These are phyloP conservation scores for Dryas octopetala DNA, from an alignment of 306 rosid species.

Conservation along the genomic window DNA sequence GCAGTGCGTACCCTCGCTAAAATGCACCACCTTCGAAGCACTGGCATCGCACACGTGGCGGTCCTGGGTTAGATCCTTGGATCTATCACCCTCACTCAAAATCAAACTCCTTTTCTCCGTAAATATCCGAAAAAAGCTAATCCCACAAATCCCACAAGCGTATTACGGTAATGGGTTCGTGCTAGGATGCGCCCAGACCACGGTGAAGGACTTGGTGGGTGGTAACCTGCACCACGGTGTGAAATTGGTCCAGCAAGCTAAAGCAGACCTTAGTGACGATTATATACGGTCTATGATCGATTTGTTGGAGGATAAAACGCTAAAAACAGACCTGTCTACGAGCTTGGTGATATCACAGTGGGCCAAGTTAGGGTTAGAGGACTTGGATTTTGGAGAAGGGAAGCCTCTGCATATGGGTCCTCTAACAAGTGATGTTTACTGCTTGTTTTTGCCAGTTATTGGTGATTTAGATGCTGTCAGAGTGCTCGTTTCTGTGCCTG, in stretches of 20 bases:
- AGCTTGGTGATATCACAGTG: slow-evolving; percentile 83
- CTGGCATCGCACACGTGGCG: slow-evolving; percentile 90
- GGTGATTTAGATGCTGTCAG: slow-evolving; percentile 52
- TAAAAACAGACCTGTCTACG: slow-evolving; percentile 53
- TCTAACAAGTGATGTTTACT: slow-evolving; percentile 66
- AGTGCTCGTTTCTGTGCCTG: slow-evolving; percentile 73
- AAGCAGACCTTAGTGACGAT: slow-evolving; percentile 38
- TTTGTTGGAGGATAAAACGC: slow-evolving; percentile 59
- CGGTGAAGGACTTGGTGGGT: slow-evolving; percentile 39
- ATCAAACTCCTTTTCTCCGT: slow-evolving; percentile 83
- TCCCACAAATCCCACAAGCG: slow-evolving; percentile 46
- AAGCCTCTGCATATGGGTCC: slow-evolving; percentile 76
- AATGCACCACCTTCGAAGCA: slow-evolving; percentile 71
- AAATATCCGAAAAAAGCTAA: slow-evolving; percentile 40
- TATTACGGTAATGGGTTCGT: slow-evolving; percentile 80
- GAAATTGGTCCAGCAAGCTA: slow-evolving; percentile 59
- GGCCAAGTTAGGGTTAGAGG: slow-evolving; percentile 80
- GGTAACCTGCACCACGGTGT: slow-evolving; percentile 48
- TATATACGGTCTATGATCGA: slow-evolving; percentile 63
- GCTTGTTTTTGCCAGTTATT: slow-evolving; percentile 71
- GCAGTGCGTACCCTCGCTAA: slow-evolving; percentile 59
- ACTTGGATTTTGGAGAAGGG: slow-evolving; percentile 79
- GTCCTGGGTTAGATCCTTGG: slow-evolving; percentile 64
- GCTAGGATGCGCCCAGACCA: slow-evolving; percentile 61
- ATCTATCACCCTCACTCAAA: slow-evolving; percentile 26